Percentiles rank a stretch among this genome's conserved stretches.
Conservation (phyloP, 192 early-diverging fungal species). For the Coemansia umbellata region DNA sequence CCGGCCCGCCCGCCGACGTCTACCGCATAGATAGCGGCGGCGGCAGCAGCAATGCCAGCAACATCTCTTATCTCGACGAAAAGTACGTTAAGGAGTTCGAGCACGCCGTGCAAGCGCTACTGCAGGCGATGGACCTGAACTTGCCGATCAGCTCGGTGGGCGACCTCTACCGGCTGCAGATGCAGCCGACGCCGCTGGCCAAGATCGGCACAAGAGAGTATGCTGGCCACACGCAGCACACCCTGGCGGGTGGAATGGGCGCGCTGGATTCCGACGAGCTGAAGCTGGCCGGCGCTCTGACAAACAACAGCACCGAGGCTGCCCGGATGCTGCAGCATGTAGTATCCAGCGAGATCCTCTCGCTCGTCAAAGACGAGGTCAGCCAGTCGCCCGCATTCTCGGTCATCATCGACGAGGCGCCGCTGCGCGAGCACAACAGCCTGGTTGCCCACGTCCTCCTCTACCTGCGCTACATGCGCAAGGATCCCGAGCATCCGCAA, state of each 20-base stretch:
- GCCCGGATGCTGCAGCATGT: conserved; percentile 46
- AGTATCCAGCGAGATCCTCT: conserved; percentile 49
- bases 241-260: neutral
- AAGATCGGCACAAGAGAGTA: conserved; percentile 26
- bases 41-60: neutral
- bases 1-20: neutral
- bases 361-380: conserved; percentile 48
- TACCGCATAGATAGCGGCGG: conserved; percentile 2
- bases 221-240: conserved; percentile 4
- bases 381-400: conserved; percentile 51
- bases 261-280: conserved; percentile 7
- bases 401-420: conserved; percentile 48
- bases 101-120: conserved; percentile 40
- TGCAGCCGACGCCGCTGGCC: conserved; percentile 21
- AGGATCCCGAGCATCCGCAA: conserved; percentile 16
- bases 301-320: conserved; percentile 22
- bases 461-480: conserved; percentile 42
- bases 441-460: conserved; percentile 42
- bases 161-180: conserved; percentile 38
- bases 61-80: conserved; percentile 23
- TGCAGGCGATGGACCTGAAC: conserved; percentile 48
- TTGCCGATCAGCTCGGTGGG: conserved; percentile 39
- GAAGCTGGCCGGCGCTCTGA: conserved; percentile 27
- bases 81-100: conserved; percentile 36
- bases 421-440: conserved; percentile 50